Evolutionary conservation across 2,329 filamentous ascomycete genomes (phyloP).

Genomic region (Fusarium sp.): DNA sequence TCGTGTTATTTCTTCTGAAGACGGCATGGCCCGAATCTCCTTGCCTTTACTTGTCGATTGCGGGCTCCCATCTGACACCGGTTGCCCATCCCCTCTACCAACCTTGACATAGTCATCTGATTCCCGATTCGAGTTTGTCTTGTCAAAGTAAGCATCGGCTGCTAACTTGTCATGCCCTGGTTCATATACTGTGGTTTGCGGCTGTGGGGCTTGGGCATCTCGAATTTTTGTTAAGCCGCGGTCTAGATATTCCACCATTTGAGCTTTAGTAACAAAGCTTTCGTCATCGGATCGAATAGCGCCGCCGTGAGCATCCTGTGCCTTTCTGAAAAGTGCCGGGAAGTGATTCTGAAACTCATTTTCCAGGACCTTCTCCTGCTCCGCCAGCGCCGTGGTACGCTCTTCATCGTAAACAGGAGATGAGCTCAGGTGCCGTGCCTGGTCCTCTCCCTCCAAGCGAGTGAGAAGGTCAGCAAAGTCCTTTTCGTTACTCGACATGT

Average conservation of each 20-base stretch:
- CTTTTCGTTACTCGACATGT: slow-evolving; percentile 48
- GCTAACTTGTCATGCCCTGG: slow-evolving; percentile 49
- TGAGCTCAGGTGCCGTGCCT: slow-evolving; percentile 52
- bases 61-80: slow-evolving; percentile 30
- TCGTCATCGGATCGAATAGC: slow-evolving; percentile 47
- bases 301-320: slow-evolving; percentile 50
- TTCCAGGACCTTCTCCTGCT: slow-evolving; percentile 62
- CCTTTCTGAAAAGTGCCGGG: slow-evolving; percentile 60
- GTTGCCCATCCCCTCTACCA: slow-evolving; percentile 42
- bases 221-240: slow-evolving; percentile 59
- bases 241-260: slow-evolving; percentile 61
- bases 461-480: slow-evolving; percentile 60
- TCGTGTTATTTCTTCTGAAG: slow-evolving; percentile 38
- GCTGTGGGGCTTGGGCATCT: slow-evolving; percentile 33
- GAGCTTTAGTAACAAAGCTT: slow-evolving; percentile 58
- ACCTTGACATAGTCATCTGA: slow-evolving; percentile 53
- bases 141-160: slow-evolving; percentile 47
- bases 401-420: slow-evolving; percentile 54
- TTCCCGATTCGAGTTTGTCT: slow-evolving; percentile 40
- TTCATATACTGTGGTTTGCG: slow-evolving; percentile 38
- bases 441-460: slow-evolving; percentile 57
- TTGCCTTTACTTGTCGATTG: slow-evolving; percentile 37
- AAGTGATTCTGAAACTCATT: slow-evolving; percentile 59
- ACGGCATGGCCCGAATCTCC: slow-evolving; percentile 29
- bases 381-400: slow-evolving; percentile 54